Base-by-base conservation (phyloP, 768 basidiomycete species). In the Asterophora parasitica region DNA sequence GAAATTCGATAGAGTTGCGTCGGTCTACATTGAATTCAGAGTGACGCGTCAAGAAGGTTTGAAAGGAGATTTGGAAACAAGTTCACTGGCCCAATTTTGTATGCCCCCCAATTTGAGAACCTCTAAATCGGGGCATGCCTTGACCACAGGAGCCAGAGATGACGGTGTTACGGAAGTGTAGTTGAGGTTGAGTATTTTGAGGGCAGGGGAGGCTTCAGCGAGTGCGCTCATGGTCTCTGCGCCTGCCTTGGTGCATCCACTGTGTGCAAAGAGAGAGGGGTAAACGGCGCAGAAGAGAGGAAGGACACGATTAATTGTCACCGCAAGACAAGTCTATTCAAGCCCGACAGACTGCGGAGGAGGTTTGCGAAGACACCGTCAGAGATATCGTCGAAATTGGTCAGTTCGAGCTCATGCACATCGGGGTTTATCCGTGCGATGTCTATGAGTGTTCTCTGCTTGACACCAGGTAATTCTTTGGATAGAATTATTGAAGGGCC, bases 71-170 rank as follows among this genome's bases (percentile, higher is more conserved):
- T 23, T 26, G 11, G 48, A 20, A 11, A 42, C 20, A 5, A 34
- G 37, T 23, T 23, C 23, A 64, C 74, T 57, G 45, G 77, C 85
- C 79, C 83, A 82, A 55, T 73, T 82, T 10, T 68, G 61, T 45
- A 85, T 73, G 4, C 79, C 81, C 3, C 84, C 81, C 4, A 82
- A 61, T 57, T 87, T 87, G 34, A 87, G 59, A 0, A 78, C 74
- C 54, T 79, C 70, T 13, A 87, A 51, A 7, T 67, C 55, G 16
- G 57, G 53, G 39, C 61, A 66, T 3, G 58, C 62, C 4, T 63
- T 56, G 0, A 82, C 59, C 13, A 83, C 54, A 7, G 70, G 64
- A 1, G 69, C 65, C 7, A 87, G 58, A 12, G 78, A 74, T 1
- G 53, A 48, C 0, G 83, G 78, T 1, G 76, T 62, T 4, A 74